Conservation (phyloP, 495 filamentous ascomycete genomes). For the Delitschia confertaspora region DNA sequence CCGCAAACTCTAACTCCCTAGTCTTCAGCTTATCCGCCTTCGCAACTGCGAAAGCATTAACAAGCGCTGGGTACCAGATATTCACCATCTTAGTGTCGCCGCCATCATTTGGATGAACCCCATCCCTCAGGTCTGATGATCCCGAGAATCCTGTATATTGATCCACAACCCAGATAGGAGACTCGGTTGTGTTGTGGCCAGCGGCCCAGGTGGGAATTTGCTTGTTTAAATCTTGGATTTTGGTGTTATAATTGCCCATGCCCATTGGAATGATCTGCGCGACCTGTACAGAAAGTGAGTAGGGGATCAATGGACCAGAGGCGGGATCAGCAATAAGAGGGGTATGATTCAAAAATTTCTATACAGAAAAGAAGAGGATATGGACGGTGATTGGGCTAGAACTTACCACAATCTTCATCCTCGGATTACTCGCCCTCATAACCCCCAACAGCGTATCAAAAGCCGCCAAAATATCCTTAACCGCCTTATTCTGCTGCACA, state of each 20-base stretch:
- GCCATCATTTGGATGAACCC: slow-evolving; percentile 41
- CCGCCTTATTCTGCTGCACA: slow-evolving; percentile 36
- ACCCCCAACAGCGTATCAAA: slow-evolving; percentile 40
- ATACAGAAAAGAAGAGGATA: slow-evolving; percentile 2
- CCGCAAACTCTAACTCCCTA: not conserved
- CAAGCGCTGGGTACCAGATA: slow-evolving; percentile 40
- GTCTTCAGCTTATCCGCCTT: slow-evolving; percentile 2
- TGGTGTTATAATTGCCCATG: slow-evolving; percentile 32
- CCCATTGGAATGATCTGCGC: slow-evolving; percentile 46
- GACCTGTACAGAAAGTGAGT: slow-evolving; percentile 32
- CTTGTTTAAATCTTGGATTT: slow-evolving; percentile 40
- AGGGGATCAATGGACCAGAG: slow-evolving; percentile 1
- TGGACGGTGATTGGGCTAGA: too few relatives aligned
- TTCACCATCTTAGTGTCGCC: slow-evolving; percentile 43
- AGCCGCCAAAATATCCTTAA: slow-evolving; percentile 39
- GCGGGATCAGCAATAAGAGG: not conserved
- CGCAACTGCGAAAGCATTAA: slow-evolving; percentile 29
- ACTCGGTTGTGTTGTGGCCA: slow-evolving; percentile 39
- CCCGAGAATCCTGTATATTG: slow-evolving; percentile 40
- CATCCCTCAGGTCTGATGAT: slow-evolving; percentile 37
- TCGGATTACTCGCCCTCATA: slow-evolving; percentile 42
- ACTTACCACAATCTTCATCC: slow-evolving; percentile 46
- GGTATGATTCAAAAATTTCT: too few relatives aligned
- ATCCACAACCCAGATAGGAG: slow-evolving; percentile 46
- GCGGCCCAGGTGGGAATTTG: slow-evolving; percentile 42